phyloP scores from a whole-genome alignment of 805 yeast species.

The Starmerella floricola region DNA sequence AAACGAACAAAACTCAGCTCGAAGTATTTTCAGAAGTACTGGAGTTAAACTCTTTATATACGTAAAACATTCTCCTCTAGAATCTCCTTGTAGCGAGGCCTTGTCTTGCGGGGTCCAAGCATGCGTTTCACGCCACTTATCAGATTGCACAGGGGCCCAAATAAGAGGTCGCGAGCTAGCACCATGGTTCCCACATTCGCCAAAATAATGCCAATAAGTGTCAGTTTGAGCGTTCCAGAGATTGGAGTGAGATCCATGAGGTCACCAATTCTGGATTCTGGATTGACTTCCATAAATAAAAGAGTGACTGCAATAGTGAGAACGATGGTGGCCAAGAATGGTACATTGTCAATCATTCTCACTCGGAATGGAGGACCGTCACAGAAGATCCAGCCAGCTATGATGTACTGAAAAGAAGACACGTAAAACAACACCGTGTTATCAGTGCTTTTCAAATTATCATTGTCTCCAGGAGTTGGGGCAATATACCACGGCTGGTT shows the following conservation, averaged over 20 bases:
- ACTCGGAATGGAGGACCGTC: slow-evolving; percentile 91
- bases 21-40: too few species aligned
- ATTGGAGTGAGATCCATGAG: slow-evolving; percentile 61
- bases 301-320: slow-evolving; percentile 41
- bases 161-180: slow-evolving; percentile 37
- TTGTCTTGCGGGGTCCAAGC: slow-evolving; percentile 21
- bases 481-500: slow-evolving; percentile 55
- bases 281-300: slow-evolving; percentile 39
- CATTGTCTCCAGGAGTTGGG: slow-evolving; percentile 72
- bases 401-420: slow-evolving; percentile 79
- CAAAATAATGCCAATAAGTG: slow-evolving; percentile 33
- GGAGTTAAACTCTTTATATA: not conserved
- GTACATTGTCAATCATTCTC: slow-evolving; percentile 49
- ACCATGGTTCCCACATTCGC: slow-evolving; percentile 41
- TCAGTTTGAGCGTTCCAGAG: slow-evolving; percentile 38
- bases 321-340: slow-evolving; percentile 54
- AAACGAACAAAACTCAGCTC: not conserved
- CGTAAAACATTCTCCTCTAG: slow-evolving; percentile 11
- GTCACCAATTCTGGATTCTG: slow-evolving; percentile 45
- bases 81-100: slow-evolving; percentile 31
- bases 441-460: slow-evolving; percentile 74
- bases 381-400: slow-evolving; percentile 71
- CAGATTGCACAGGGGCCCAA: slow-evolving; percentile 26
- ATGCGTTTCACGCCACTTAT: slow-evolving; percentile 13
- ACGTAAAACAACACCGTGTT: slow-evolving; percentile 74